Evolutionary conservation across 129 eudicot genomes (phyloP).

Genomic region (Escallonia herrerae): DNA sequence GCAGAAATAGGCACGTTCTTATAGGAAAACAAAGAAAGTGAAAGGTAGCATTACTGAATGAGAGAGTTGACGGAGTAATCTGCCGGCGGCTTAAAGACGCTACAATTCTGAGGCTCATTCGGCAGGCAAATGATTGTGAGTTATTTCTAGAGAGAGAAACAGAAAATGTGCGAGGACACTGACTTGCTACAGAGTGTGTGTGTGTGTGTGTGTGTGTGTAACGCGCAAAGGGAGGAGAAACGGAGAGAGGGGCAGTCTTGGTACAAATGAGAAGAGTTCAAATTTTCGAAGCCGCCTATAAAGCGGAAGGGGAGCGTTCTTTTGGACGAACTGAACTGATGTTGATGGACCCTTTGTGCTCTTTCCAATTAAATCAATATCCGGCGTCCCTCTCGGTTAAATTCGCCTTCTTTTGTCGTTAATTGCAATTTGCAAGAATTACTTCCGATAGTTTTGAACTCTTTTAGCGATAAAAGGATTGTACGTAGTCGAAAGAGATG

Average conservation of each 20-base stretch:
- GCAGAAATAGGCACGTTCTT: neutral
- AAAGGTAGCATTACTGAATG: constrained; percentile 19
- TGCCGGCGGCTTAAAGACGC: constrained; percentile 21
- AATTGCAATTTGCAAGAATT: no score
- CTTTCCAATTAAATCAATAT: neutral
- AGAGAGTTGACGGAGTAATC: constrained; percentile 12
- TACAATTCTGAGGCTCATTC: neutral
- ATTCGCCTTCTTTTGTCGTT: no score
- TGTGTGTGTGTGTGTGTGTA: no score
- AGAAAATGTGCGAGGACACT: constrained; percentile 19
- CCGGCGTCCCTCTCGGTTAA: no score
- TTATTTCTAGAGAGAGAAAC: constrained; percentile 22
- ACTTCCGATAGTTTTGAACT: no score
- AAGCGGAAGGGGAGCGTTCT: constrained; percentile 34
- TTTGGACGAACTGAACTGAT: neutral
- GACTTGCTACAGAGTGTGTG: constrained; percentile 10
- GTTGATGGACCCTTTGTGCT: neutral
- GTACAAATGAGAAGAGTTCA: constrained; percentile 21
- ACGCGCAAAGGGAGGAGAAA: neutral
- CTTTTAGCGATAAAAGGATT: no score
- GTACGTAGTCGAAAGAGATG: no score
- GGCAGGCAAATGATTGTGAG: neutral
- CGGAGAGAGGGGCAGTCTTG: constrained; percentile 23
- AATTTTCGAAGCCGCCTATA: constrained; percentile 52
- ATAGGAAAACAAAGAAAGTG: constrained; percentile 5